A percentile compares a stretch with the other conserved stretches of the same genome.
These are phyloP conservation scores for Cyclanthera cordifolia DNA, from an alignment of 306 rosid species.

Conservation along the genomic window DNA sequence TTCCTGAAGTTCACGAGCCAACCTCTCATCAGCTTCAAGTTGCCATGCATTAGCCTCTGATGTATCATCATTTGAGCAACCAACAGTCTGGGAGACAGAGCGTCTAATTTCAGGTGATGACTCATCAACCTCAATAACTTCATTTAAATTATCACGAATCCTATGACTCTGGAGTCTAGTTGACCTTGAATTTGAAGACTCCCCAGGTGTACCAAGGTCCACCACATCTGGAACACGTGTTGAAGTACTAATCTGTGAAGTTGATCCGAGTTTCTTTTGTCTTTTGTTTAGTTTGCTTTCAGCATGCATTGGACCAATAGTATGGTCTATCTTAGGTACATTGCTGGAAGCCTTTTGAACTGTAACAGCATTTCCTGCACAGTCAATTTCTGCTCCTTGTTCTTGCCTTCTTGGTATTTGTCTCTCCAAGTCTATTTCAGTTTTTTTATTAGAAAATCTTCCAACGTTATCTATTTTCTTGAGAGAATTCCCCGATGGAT, in stretches of 20 bases:
- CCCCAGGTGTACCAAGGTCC: conserved; percentile 34
- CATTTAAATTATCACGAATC: conserved; percentile 19
- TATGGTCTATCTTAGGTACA: conserved; percentile 25
- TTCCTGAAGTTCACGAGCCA: conserved; percentile 95
- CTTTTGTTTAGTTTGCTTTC: conserved; percentile 43
- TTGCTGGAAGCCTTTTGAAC: conserved; percentile 28
- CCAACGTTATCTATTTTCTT: conserved; percentile 25
- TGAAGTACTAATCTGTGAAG: conserved; percentile 30
- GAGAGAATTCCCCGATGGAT: conserved; percentile 27
- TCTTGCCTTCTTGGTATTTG: conserved; percentile 24
- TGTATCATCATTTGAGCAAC: conserved; percentile 26
- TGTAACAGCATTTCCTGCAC: conserved; percentile 23
- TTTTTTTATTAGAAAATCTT: conserved; percentile 20
- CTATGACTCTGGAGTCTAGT: conserved; percentile 21
- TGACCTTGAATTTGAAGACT: conserved; percentile 41
- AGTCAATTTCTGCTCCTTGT: conserved; percentile 14
- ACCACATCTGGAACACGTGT: conserved; percentile 33
- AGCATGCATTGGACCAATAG: conserved; percentile 21
- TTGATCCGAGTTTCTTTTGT: conserved; percentile 52
- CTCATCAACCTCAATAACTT: conserved; percentile 43
- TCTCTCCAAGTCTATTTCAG: conserved; percentile 24
- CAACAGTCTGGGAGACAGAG: conserved; percentile 21
- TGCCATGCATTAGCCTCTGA: conserved; percentile 55
- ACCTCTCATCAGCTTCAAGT: conserved; percentile 87
- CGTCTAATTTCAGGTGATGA: conserved; percentile 33